Conservation (phyloP, 805 yeast species). For the Saturnispora sekii region DNA sequence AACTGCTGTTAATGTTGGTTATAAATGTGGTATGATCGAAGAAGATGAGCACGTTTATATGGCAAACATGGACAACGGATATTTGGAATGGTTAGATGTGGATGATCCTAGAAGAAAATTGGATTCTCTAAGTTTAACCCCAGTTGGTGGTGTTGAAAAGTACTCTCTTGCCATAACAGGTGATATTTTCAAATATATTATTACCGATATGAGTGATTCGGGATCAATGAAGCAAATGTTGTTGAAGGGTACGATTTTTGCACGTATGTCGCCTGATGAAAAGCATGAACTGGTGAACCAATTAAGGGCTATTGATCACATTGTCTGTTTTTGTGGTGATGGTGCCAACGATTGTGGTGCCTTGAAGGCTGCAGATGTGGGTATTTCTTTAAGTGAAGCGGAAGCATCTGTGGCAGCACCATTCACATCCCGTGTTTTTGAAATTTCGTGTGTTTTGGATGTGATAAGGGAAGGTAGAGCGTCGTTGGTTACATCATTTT, state of each 20-base stretch:
- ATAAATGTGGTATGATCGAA: slow-evolving; percentile 64
- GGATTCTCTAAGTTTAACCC: slow-evolving; percentile 55
- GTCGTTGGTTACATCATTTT: slow-evolving; percentile 86
- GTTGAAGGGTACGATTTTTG: slow-evolving; percentile 69
- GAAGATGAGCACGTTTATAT: slow-evolving; percentile 41
- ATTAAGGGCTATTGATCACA: slow-evolving; percentile 74
- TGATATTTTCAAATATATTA: slow-evolving; percentile 72
- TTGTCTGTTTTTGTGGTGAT: slow-evolving; percentile 97
- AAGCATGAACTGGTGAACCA: slow-evolving; percentile 91
- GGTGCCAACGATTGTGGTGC: slow-evolving; percentile 99
- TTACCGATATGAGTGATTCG: slow-evolving; percentile 42
- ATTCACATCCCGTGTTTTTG: slow-evolving; percentile 82
- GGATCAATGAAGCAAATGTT: slow-evolving; percentile 44
- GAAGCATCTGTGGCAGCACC: slow-evolving; percentile 99
- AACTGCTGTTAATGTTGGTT: slow-evolving; percentile 89
- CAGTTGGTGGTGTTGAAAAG: slow-evolving; percentile 29
- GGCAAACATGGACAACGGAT: slow-evolving; percentile 43
- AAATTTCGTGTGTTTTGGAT: slow-evolving; percentile 84
- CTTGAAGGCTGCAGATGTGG: slow-evolving; percentile 93
- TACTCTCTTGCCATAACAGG: slow-evolving; percentile 86
- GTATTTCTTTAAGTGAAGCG: slow-evolving; percentile 91
- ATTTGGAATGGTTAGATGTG: slow-evolving; percentile 52
- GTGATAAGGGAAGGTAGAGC: slow-evolving; percentile 94
- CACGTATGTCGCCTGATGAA: slow-evolving; percentile 99
- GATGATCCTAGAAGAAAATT: slow-evolving; percentile 45